Evolutionary conservation across 345 rosid species (phyloP), one percentile per base, ranked within the genome.

Genomic region (Limnanthes douglasii): DNA sequence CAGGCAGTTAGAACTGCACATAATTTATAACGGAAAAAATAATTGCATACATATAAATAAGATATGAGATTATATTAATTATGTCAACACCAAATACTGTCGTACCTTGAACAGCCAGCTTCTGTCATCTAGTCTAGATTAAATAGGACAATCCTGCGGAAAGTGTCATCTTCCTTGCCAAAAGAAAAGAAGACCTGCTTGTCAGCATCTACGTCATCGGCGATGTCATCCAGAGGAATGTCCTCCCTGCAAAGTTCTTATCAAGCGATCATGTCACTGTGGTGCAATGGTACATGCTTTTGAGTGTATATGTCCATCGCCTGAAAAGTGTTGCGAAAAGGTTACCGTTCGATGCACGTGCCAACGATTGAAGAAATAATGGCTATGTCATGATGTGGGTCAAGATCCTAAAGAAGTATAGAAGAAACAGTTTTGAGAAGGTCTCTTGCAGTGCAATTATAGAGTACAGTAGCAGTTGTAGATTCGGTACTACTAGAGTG

Each of bases 261-360:
- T 83, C 37, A 88, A 79, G 60, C 62, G 90, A 50, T 68, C 93
- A 28, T 83, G 95, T 55, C 86, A 78, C 51, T 88, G 95, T 60
- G 81, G 90, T 28, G 37, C 95, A 12, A 63, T 88, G 90, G 93
- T 69, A 37, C 95, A 83, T 56, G 95, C 68, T 21, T 88, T 88
- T 15, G 90, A 79, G 66, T 83, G 97, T 64, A 64, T 64, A 41
- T 88, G 97, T 56, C 81, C 79, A 32, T 56, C 59, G 19, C 78
- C 93, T 18, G 90, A 83, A n/a, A 76, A 68, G 60, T 88, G 93
- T 51, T 46, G 64, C 65, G 79, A 83, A 68, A 88, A 66, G 93
- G 73, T 79, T 37, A 56, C 61, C 39, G 75, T 72, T 60, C 95
- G 95, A 36, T 88, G 86, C 56, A 68, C 50, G 34, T 83, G 97